Percentiles rank a stretch among this genome's conserved stretches.
These are phyloP conservation scores for Colletotrichum liaoningense DNA, from an alignment of 2,329 filamentous ascomycete genomes.

Conservation along the genomic window DNA sequence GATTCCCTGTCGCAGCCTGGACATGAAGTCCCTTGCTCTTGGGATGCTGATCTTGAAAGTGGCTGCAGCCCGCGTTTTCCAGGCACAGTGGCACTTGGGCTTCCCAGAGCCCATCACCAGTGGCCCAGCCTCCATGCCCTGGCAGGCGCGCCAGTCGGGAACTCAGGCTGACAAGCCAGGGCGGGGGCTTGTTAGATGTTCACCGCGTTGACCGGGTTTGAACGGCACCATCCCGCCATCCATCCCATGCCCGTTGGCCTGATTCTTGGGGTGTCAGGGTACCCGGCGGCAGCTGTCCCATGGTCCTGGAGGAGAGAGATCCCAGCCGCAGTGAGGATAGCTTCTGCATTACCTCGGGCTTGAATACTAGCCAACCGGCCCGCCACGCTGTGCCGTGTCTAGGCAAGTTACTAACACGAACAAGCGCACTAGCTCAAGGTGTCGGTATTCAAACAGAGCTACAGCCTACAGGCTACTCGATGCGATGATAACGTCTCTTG, in stretches of 20 bases:
- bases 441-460: neutral
- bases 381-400: neutral
- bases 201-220: constrained; percentile 1
- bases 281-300: constrained; percentile 3
- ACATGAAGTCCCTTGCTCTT: neutral
- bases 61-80: neutral
- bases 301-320: constrained; percentile 4
- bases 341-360: neutral
- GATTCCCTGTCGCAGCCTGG: neutral
- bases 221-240: neutral
- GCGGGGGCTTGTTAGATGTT: neutral
- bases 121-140: constrained; percentile 6
- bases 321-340: constrained; percentile 1
- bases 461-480: neutral
- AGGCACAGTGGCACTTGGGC: neutral
- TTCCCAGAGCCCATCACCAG: neutral
- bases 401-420: neutral
- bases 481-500: neutral
- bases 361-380: neutral
- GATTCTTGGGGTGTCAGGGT: neutral
- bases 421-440: neutral
- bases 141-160: constrained; percentile 29
- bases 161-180: neutral
- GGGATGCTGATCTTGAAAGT: neutral
- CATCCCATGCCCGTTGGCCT: neutral